Base-by-base conservation (phyloP, 108 stramenopile species). In the Fragilaria radians region DNA sequence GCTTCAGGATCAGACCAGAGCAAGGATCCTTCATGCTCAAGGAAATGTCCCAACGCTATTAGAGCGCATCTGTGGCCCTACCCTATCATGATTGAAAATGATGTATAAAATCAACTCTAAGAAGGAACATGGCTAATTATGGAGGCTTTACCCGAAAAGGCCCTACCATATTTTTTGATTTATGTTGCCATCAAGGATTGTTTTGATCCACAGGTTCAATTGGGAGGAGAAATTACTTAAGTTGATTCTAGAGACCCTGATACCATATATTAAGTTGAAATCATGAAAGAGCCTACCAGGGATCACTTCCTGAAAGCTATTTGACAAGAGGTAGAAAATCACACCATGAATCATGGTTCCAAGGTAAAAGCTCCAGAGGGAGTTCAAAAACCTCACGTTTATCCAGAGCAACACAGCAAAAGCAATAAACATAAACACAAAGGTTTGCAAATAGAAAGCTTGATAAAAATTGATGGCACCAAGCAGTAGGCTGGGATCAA, bases 51-150 rank as follows among this genome's bases (percentile, higher is more conserved):
- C 14, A 29, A 59, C 28, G 36, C 56, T 1, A 70, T 78, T 23
- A 54, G 48, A 5, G 58, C 63, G 2, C 32, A 61, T 52, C 46
- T 78, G 23, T 78, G 77, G 77, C 72, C 72, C 18, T 71, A 52
- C 22, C 62, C 69, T 21, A 4, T 69, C 7, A 28, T 52, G 3
- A 19, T 36, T 28, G 69, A 55, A 14, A 62, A 61, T 54, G 24
- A 34, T 1, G 26, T 57, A 5, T 1, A 25, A 28, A 68, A 78
- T 51, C 1, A n/a, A 19, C 17, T 19, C 5, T 7, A 21, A 51
- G 7, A 51, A 21, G n/a, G 17, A 7, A 51, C 7, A 14, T 11
- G 36, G 7, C 17, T 5, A 25, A 7, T 24, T 19, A 7, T 7
- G 22, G 5, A 21, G 22, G 19, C 7, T 5, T 9, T 7, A 7